Evolutionary conservation across 2,329 filamentous ascomycete genomes (phyloP).

Genomic region (Purpureocillium lavendulum): DNA sequence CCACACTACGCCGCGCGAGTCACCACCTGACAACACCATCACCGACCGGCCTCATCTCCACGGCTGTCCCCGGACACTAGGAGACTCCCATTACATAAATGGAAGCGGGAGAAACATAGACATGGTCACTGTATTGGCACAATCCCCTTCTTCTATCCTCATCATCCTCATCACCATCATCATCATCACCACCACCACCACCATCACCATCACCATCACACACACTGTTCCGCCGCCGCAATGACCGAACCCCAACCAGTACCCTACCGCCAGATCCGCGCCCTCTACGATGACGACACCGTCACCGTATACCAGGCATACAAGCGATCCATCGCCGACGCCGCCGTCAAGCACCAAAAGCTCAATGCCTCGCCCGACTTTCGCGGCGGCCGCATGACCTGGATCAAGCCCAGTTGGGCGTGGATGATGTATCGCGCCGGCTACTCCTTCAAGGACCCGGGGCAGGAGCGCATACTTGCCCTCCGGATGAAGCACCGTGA

Average conservation of each 20-base stretch:
- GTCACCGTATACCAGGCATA: conserved; percentile 59
- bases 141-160: too few relatives aligned
- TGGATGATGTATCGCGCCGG: conserved; percentile 59
- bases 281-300: conserved; percentile 36
- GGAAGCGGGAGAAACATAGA: too few relatives aligned
- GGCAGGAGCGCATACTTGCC: conserved; percentile 49
- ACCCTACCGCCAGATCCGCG: conserved; percentile 43
- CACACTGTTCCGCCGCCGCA: background rate
- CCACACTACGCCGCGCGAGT: too few relatives aligned
- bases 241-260: conserved; percentile 2
- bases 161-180: too few relatives aligned
- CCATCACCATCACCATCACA: background rate
- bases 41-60: too few relatives aligned
- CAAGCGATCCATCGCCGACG: conserved; percentile 38
- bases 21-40: too few relatives aligned
- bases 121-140: too few relatives aligned
- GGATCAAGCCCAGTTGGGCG: conserved; percentile 55
- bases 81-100: too few relatives aligned
- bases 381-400: conserved; percentile 49
- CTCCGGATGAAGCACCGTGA: conserved; percentile 42
- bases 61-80: too few relatives aligned
- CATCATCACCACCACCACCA: too few relatives aligned
- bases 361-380: conserved; percentile 46
- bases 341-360: conserved; percentile 41
- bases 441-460: conserved; percentile 47